phyloP scores from a whole-genome alignment of 352 stramenopile species.

The Peronospora tabacina region DNA sequence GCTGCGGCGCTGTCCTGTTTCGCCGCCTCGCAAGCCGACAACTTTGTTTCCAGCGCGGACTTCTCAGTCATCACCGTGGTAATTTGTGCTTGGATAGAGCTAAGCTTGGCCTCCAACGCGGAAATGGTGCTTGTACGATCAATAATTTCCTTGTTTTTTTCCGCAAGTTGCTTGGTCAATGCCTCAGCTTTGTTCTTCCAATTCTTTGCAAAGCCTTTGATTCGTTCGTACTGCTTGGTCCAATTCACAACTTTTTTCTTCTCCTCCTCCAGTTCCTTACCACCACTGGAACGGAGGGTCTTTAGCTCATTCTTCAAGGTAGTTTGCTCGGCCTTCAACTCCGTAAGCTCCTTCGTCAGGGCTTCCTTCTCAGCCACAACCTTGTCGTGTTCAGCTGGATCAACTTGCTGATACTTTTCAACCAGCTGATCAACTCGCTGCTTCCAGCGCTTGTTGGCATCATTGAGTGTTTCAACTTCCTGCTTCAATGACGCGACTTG shows the following conservation, averaged over 20 bases:
- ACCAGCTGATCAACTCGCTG: constrained; percentile 71
- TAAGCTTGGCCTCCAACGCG: constrained; percentile 38
- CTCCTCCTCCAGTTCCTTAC: constrained; percentile 52
- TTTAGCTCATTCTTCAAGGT: constrained; percentile 44
- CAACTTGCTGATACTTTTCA: constrained; percentile 79
- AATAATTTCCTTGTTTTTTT: constrained; percentile 61
- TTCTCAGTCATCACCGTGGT: constrained; percentile 33
- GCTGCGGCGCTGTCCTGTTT: constrained; percentile 31
- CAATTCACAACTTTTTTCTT: constrained; percentile 62
- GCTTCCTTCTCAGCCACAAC: constrained; percentile 53
- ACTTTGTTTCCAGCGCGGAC: constrained; percentile 34
- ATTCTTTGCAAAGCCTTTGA: constrained; percentile 76
- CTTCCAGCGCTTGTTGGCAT: constrained; percentile 74
- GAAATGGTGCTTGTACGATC: constrained; percentile 35
- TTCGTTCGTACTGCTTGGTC: constrained; percentile 67
- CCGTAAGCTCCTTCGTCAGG: constrained; percentile 38
- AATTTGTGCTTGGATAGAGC: constrained; percentile 27
- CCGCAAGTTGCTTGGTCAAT: constrained; percentile 51
- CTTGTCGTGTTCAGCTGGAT: constrained; percentile 64
- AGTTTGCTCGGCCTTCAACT: constrained; percentile 35
- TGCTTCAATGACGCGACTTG: constrained; percentile 54
- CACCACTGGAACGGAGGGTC: constrained; percentile 33
- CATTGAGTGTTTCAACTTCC: constrained; percentile 47
- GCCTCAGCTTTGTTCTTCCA: constrained; percentile 74
- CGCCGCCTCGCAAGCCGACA: constrained; percentile 32